Percentiles rank a stretch among this genome's conserved stretches.
phyloP scores from a whole-genome alignment of 2,329 filamentous ascomycete genomes.

The Cryphonectria nitschkei region DNA sequence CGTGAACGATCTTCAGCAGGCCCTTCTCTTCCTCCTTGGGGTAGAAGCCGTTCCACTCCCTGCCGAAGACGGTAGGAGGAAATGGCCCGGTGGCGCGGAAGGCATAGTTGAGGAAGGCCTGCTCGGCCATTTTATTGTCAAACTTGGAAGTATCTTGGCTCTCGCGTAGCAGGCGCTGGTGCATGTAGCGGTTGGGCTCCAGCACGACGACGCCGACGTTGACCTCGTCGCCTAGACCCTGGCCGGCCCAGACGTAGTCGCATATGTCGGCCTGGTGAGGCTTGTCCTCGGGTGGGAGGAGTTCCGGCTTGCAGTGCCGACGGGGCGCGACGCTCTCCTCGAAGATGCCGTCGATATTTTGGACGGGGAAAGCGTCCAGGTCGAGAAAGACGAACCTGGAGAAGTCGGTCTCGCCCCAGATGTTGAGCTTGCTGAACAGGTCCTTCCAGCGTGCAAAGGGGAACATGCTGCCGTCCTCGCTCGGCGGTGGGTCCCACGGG shows the following conservation, averaged over 20 bases:
- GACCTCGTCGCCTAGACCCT: constrained; percentile 18
- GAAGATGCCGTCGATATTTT: constrained; percentile 23
- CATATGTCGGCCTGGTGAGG: constrained; percentile 20
- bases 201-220: constrained; percentile 26
- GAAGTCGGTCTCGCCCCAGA: constrained; percentile 26
- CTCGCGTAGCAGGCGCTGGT: constrained; percentile 24
- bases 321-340: constrained; percentile 19
- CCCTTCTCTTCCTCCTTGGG: constrained; percentile 21
- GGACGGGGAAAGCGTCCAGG: constrained; percentile 27
- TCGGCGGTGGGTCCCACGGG: constrained; percentile 26
- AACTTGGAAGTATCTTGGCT: constrained; percentile 26
- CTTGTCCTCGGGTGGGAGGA: constrained; percentile 22
- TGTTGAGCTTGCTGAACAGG: constrained; percentile 29
- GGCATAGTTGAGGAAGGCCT: constrained; percentile 26
- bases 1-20: constrained; percentile 22
- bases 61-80: constrained; percentile 7
- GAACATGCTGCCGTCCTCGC: constrained; percentile 17
- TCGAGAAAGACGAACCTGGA: constrained; percentile 23
- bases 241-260: constrained; percentile 24
- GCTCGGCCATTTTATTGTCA: constrained; percentile 28
- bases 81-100: constrained; percentile 19
- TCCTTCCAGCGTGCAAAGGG: constrained; percentile 28
- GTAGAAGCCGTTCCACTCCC: constrained; percentile 27
- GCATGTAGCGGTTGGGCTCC: constrained; percentile 28
- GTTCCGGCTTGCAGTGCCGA: constrained; percentile 19